Evolutionary conservation across 1,139 yeast species (phyloP).

Genomic region (Nadsonia commutata): DNA sequence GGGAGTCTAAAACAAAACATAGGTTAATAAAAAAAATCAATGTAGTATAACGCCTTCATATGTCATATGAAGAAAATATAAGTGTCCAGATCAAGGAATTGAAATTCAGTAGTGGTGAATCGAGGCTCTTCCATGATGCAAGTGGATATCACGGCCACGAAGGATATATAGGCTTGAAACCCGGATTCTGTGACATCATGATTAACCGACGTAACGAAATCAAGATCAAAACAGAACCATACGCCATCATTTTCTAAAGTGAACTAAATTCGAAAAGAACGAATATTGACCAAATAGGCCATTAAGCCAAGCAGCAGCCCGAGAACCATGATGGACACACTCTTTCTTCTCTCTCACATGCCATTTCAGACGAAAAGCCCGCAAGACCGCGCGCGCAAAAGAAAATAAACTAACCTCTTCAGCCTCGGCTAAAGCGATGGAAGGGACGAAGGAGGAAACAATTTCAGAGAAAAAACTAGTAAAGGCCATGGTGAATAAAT

Average conservation of each 20-base stretch:
- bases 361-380: neutral
- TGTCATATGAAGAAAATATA: neutral
- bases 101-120: neutral
- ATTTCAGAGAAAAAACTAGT: conserved; percentile 42
- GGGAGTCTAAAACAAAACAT: conserved; percentile 3
- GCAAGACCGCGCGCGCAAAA: neutral
- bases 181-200: no score
- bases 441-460: conserved; percentile 69
- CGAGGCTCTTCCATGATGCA: no score
- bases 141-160: no score
- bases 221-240: no score
- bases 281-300: no score
- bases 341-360: no score
- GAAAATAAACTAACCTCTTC: conserved; percentile 7
- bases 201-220: no score
- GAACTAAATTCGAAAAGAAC: no score
- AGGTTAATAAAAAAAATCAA: neutral
- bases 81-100: neutral
- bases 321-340: no score
- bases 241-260: no score
- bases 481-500: conserved; percentile 34
- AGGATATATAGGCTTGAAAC: no score
- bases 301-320: no score
- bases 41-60: neutral
- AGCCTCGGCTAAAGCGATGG: conserved; percentile 67